Evolutionary conservation across 495 filamentous ascomycete species (phyloP).

Genomic region (Achaetomiella virescens): DNA sequence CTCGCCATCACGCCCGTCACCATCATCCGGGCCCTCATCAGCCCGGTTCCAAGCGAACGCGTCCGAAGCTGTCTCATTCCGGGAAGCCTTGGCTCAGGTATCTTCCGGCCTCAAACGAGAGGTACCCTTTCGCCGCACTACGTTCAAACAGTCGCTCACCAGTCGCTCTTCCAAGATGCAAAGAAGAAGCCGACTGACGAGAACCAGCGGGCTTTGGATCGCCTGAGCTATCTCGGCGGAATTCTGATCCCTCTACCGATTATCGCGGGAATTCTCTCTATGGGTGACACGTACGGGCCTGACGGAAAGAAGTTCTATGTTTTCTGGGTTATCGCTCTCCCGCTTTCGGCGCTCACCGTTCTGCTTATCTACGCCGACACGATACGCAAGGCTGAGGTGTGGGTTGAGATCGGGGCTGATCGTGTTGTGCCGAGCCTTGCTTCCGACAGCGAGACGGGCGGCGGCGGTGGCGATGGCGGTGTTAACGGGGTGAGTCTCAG

Average conservation of each 20-base stretch:
- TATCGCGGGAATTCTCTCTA: slow-evolving; percentile 37
- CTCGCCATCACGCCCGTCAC: not conserved
- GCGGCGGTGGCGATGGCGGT: not conserved
- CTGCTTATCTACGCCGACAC: slow-evolving; percentile 39
- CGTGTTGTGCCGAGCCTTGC: slow-evolving; percentile 5
- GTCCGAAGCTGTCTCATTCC: not conserved
- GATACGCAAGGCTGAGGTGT: slow-evolving; percentile 39
- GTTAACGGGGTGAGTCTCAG: too few species aligned
- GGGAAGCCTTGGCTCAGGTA: not conserved
- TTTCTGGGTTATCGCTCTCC: slow-evolving; percentile 35
- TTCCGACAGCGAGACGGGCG: not conserved
- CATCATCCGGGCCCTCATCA: not conserved
- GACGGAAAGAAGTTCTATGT: slow-evolving; percentile 32
- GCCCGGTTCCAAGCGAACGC: too few species aligned
- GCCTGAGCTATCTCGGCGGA: slow-evolving; percentile 38
- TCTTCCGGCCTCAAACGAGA: too few species aligned
- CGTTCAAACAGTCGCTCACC: too few species aligned
- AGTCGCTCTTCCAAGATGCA: not conserved
- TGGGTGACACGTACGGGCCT: slow-evolving; percentile 36
- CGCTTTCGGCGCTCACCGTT: slow-evolving; percentile 29
- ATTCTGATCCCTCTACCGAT: slow-evolving; percentile 37
- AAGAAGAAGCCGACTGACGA: slow-evolving; percentile 13
- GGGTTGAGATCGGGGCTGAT: slow-evolving; percentile 35
- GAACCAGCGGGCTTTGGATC: slow-evolving; percentile 35
- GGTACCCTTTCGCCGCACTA: too few species aligned